phyloP scores from a whole-genome alignment of 106 monocot genomes.

The Gastrodia elata region DNA sequence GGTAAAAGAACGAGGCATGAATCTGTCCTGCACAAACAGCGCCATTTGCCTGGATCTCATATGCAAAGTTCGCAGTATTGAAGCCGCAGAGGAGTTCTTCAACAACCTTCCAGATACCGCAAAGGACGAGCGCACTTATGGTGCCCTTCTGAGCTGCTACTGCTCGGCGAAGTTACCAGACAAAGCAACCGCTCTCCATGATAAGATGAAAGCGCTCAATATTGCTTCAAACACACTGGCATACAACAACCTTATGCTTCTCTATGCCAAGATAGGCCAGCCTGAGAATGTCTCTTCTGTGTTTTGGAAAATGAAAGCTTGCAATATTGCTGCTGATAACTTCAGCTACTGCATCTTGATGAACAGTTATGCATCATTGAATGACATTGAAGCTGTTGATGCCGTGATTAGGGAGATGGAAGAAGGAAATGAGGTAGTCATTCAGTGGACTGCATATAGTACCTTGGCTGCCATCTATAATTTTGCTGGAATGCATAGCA shows the following conservation, averaged over 20 bases:
- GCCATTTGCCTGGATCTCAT: slow-evolving; percentile 42
- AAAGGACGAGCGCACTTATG: slow-evolving; percentile 31
- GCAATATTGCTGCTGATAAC: slow-evolving; percentile 27
- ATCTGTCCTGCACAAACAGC: slow-evolving; percentile 21
- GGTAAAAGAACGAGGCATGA: slow-evolving; percentile 31
- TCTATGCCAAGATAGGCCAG: slow-evolving; percentile 36
- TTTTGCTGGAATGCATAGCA: slow-evolving; percentile 20
- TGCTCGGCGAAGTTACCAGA: slow-evolving; percentile 27
- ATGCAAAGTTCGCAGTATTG: slow-evolving; percentile 26
- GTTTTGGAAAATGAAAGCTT: slow-evolving; percentile 40
- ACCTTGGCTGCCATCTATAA: slow-evolving; percentile 51
- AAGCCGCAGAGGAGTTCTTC: slow-evolving; percentile 37
- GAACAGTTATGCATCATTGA: slow-evolving; percentile 33
- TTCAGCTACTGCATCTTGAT: slow-evolving; percentile 51
- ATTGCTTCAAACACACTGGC: slow-evolving; percentile 30
- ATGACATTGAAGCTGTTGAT: slow-evolving; percentile 48
- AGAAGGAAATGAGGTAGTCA: slow-evolving; percentile 9
- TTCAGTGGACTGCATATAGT: slow-evolving; percentile 48
- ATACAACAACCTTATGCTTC: slow-evolving; percentile 44
- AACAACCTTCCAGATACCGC: slow-evolving; percentile 21
- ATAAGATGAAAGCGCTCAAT: slow-evolving; percentile 46
- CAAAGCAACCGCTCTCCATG: slow-evolving; percentile 24
- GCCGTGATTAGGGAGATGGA: slow-evolving; percentile 30
- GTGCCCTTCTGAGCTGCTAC: slow-evolving; percentile 40
- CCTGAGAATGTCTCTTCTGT: slow-evolving; percentile 27